Evolutionary conservation across 306 rosid species (phyloP), one percentile per base, ranked within the genome.

Genomic region (Rosa persica): DNA sequence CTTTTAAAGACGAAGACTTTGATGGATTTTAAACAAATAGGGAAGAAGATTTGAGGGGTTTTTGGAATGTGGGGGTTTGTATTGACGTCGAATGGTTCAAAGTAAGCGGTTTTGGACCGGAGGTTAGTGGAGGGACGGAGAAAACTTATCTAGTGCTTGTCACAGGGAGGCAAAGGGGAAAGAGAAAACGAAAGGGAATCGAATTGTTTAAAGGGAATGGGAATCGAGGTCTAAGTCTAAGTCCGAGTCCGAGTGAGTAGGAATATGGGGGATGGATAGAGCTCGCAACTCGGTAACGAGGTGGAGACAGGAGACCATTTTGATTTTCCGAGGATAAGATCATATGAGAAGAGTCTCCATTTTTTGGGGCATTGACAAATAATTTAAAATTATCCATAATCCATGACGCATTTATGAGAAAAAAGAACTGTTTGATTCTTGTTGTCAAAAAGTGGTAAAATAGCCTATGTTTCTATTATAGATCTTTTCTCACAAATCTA

Each of bases 1-100:
- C 22, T 74, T 23, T 34, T 68, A 16, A 61, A 58, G 55, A 60
- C 44, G 57, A 11, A 75, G 70, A 61, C 70, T 75, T 43, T 44
- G 55, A 10, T 17, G 43, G 20, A 30, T 42, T 25, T 17, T 55
- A 52, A 6, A 30, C 15, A 62, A 30, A 62, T 2, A 6, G 66
- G 13, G 42, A 27, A 1, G 67, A 60, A 8, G 6, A 23, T 70
- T 34, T 51, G 2, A 0, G 5, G 13, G 12, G 13, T 8, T 39
- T 73, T 60, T 5, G n/a, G 30, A 25, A 8, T 22, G 67, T 20
- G 52, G 23, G 12, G 40, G 30, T 19, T 19, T 67, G 23, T 16
- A 20, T 0, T 40, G 74, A 8, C 22, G 12, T 47, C 20, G 19
- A 66, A 40, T 71, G 61, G 43, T 44, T 48, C 75, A 8, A 71